Evolutionary conservation across 768 basidiomycete species (phyloP).

Genomic region (Ramaria rubella): DNA sequence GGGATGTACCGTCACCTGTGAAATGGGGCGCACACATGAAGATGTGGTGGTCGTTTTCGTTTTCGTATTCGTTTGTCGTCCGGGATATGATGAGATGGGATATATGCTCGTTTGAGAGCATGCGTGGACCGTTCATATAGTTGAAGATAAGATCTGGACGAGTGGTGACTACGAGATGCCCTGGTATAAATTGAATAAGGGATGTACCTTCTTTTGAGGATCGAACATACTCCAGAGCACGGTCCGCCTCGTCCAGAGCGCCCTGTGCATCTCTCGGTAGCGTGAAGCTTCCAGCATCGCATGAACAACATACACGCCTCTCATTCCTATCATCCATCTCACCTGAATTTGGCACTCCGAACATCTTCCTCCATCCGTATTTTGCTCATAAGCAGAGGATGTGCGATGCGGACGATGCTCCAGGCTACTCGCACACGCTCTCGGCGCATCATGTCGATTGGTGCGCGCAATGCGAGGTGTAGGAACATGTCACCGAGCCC

Average conservation of each 20-base stretch:
- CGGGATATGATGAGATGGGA: conserved; percentile 6
- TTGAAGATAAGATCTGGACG: conserved; percentile 1
- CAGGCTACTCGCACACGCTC: conserved; percentile 2
- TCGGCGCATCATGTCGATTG: neutral
- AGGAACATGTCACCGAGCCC: conserved; percentile 6
- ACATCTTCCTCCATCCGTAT: neutral
- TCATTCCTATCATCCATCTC: neutral
- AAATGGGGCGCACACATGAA: conserved; percentile 6
- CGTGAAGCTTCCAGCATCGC: neutral
- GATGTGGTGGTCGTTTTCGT: neutral
- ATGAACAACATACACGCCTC: neutral
- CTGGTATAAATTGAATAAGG: neutral
- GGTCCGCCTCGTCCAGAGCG: neutral
- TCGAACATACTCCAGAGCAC: neutral
- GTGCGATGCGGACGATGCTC: neutral
- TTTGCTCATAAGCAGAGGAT: conserved; percentile 1
- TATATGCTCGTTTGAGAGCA: neutral
- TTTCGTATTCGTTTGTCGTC: neutral
- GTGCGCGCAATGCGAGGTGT: neutral
- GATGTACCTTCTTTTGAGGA: neutral
- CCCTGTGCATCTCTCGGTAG: neutral
- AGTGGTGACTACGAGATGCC: too few relatives aligned
- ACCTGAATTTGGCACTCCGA: neutral
- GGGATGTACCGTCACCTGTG: conserved; percentile 2
- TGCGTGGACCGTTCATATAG: conserved; percentile 7